Evolutionary conservation across 352 stramenopile species (phyloP).

Genomic region (Globisporangium okanoganense): DNA sequence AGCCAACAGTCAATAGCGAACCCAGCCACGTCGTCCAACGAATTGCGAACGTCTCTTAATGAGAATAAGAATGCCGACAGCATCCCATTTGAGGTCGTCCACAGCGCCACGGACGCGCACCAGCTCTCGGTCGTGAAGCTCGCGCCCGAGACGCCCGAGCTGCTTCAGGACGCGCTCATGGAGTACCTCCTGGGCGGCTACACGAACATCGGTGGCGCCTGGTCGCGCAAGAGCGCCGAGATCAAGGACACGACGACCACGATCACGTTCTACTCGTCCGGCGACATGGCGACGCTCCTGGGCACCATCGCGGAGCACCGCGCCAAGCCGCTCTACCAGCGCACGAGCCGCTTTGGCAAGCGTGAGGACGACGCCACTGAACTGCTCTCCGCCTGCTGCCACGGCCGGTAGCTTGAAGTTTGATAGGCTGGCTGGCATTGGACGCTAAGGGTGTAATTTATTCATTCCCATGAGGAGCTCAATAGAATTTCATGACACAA

Average conservation of each 20-base stretch:
- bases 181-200: constrained; percentile 27
- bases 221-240: constrained; percentile 16
- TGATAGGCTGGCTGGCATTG: too few relatives aligned
- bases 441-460: too few relatives aligned
- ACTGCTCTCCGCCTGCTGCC: neutral
- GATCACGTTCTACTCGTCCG: constrained; percentile 30
- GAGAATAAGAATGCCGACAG: neutral
- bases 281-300: constrained; percentile 25
- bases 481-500: too few relatives aligned
- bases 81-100: constrained; percentile 28
- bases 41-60: neutral
- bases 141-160: constrained; percentile 20
- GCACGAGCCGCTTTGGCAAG: constrained; percentile 23
- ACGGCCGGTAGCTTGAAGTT: neutral
- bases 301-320: constrained; percentile 15
- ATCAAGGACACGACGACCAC: constrained; percentile 13
- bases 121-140: constrained; percentile 32
- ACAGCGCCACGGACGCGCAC: constrained; percentile 21
- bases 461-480: too few relatives aligned
- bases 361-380: neutral
- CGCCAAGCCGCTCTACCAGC: constrained; percentile 17
- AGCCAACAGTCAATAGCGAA: neutral
- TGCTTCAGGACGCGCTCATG: constrained; percentile 19
- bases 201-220: constrained; percentile 12
- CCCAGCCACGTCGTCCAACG: neutral